A percentile compares a stretch with the other conserved stretches of the same genome.
Evolutionary conservation across 2,329 filamentous ascomycete species (phyloP).

Genomic region (Alternaria solani): DNA sequence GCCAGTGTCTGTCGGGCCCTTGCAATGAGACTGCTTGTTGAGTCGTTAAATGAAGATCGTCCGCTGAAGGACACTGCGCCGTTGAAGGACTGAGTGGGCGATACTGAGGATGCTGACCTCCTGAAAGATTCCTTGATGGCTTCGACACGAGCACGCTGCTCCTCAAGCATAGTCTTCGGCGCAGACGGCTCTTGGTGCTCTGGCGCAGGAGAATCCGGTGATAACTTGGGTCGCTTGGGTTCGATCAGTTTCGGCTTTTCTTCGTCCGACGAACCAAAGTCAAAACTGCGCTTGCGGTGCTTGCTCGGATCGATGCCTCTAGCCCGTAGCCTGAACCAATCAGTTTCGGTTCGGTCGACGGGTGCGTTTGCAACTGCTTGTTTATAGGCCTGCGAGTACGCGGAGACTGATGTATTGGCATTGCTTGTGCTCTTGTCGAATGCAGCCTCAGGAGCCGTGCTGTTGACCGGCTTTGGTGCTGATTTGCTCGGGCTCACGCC

Average conservation of each 20-base stretch:
- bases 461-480: not conserved
- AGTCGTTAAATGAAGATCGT: constrained; percentile 18
- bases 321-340: constrained; percentile 61
- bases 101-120: constrained; percentile 20
- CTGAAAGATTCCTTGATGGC: constrained; percentile 28
- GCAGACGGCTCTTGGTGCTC: constrained; percentile 6
- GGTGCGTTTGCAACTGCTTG: constrained; percentile 29
- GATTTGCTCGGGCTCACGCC: not conserved
- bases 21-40: constrained; percentile 18
- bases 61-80: constrained; percentile 14
- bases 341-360: constrained; percentile 57
- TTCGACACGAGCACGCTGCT: constrained; percentile 34
- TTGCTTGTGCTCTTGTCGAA: constrained; percentile 12
- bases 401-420: constrained; percentile 1
- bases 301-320: constrained; percentile 55
- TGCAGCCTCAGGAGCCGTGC: constrained; percentile 5
- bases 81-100: constrained; percentile 16
- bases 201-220: constrained; percentile 17
- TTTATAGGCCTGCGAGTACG: constrained; percentile 38
- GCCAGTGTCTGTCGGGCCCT: constrained; percentile 21
- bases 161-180: constrained; percentile 25
- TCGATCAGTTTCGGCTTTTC: constrained; percentile 29
- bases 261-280: constrained; percentile 33
- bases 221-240: constrained; percentile 33
- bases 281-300: constrained; percentile 43